Evolutionary conservation across 768 basidiomycete species (phyloP).

Genomic region (Cantharellus cinnabarinus): DNA sequence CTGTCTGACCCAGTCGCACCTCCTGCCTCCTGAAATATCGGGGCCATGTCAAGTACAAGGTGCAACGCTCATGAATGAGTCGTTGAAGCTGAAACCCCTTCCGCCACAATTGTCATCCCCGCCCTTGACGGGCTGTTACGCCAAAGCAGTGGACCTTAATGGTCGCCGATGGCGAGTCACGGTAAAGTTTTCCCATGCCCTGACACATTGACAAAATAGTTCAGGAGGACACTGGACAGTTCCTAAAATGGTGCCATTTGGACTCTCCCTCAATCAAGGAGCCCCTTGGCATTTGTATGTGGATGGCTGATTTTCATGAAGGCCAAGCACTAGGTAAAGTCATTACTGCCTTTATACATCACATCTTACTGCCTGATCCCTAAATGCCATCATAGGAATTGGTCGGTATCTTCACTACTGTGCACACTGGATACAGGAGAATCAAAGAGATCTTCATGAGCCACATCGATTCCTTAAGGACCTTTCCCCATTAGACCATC

Average conservation of each 20-base stretch:
- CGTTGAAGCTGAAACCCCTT: too few relatives aligned
- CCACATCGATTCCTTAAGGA: neutral
- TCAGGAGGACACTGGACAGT: neutral
- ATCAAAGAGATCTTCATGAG: neutral
- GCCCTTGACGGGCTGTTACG: too few relatives aligned
- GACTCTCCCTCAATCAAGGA: neutral
- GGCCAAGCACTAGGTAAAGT: neutral
- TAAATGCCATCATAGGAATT: neutral
- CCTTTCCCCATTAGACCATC: neutral
- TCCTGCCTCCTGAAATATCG: too few relatives aligned
- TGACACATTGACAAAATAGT: neutral
- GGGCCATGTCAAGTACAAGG: too few relatives aligned
- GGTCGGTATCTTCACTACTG: neutral
- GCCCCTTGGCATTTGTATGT: neutral
- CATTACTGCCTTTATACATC: neutral
- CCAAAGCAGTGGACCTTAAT: too few relatives aligned
- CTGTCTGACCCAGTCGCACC: too few relatives aligned
- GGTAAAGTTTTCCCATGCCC: too few relatives aligned
- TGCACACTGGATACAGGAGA: neutral
- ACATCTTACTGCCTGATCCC: neutral
- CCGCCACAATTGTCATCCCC: too few relatives aligned
- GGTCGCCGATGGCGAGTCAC: too few relatives aligned
- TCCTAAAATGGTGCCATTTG: neutral
- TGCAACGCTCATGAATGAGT: too few relatives aligned
- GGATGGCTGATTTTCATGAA: neutral